A percentile compares a stretch with the other conserved stretches of the same genome.
Evolutionary conservation across 805 yeast species (phyloP).

Genomic region (Zygosaccharomyces siamensis): DNA sequence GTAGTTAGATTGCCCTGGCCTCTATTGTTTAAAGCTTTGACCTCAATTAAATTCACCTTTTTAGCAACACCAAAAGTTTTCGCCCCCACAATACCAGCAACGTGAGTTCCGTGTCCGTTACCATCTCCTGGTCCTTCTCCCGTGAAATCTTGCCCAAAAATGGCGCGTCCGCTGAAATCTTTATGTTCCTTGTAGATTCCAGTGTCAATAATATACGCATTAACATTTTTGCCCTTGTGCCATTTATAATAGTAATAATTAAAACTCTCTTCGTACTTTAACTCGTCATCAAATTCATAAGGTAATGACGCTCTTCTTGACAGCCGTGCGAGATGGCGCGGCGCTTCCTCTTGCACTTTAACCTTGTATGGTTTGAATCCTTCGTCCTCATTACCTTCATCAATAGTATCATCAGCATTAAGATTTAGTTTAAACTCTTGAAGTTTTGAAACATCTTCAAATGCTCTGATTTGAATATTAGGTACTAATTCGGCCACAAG

Average conservation of each 20-base stretch:
- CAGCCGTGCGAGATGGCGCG: constrained; percentile 62
- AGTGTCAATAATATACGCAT: constrained; percentile 78
- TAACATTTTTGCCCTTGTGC: constrained; percentile 53
- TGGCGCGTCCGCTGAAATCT: constrained; percentile 61
- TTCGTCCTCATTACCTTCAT: constrained; percentile 11
- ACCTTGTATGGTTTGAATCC: constrained; percentile 6
- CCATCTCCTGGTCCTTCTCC: constrained; percentile 59
- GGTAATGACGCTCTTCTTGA: constrained; percentile 46
- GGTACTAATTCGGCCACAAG: constrained; percentile 64
- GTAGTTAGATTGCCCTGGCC: constrained; percentile 72
- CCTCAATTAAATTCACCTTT: constrained; percentile 55
- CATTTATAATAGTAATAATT: constrained; percentile 47
- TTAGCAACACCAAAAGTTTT: constrained; percentile 80
- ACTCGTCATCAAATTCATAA: constrained; percentile 17
- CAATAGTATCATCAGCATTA: constrained; percentile 5
- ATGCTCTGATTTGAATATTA: constrained; percentile 57
- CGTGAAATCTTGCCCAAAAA: constrained; percentile 57
- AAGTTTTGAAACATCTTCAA: constrained; percentile 33
- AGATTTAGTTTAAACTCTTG: constrained; percentile 1
- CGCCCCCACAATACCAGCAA: constrained; percentile 85
- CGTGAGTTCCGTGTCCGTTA: constrained; percentile 90
- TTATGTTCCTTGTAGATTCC: constrained; percentile 63
- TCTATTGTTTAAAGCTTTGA: constrained; percentile 61
- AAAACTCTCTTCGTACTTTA: constrained; percentile 25
- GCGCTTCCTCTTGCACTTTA: constrained; percentile 43